These are phyloP conservation scores for Metarhizium album DNA, from an alignment of 2,329 filamentous ascomycete species.

Conservation along the genomic window DNA sequence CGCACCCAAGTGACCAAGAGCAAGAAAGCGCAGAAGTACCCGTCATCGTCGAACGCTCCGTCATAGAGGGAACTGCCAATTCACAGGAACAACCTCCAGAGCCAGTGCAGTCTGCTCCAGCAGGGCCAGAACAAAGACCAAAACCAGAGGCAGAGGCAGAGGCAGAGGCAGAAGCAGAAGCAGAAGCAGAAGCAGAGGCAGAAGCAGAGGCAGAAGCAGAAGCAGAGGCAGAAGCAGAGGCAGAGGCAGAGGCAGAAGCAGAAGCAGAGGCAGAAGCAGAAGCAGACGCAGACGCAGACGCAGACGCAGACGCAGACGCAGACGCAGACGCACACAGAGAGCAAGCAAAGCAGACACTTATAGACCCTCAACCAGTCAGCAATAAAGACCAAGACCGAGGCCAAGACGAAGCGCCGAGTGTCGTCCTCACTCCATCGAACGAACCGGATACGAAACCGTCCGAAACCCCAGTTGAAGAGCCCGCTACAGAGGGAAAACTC, in stretches of 20 bases:
- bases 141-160: too few species aligned
- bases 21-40: slow-evolving; percentile 29
- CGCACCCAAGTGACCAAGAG: slow-evolving; percentile 49
- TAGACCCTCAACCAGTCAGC: background rate
- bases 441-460: background rate
- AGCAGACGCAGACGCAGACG: background rate
- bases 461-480: background rate
- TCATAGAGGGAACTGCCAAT: slow-evolving; percentile 11
- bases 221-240: background rate
- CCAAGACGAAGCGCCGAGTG: background rate
- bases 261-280: too few species aligned
- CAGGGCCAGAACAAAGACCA: too few species aligned
- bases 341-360: slow-evolving; percentile 5
- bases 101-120: slow-evolving; percentile 6
- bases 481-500: background rate
- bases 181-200: background rate
- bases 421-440: background rate
- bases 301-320: background rate
- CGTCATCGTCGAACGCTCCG: slow-evolving; percentile 29
- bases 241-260: background rate
- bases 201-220: slow-evolving; percentile 3
- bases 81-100: slow-evolving; percentile 5
- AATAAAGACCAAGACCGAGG: background rate
- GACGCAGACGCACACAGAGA: background rate
- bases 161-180: background rate